Base-by-base conservation (phyloP, 495 filamentous ascomycete species). In the Tetracladium setigerum region DNA sequence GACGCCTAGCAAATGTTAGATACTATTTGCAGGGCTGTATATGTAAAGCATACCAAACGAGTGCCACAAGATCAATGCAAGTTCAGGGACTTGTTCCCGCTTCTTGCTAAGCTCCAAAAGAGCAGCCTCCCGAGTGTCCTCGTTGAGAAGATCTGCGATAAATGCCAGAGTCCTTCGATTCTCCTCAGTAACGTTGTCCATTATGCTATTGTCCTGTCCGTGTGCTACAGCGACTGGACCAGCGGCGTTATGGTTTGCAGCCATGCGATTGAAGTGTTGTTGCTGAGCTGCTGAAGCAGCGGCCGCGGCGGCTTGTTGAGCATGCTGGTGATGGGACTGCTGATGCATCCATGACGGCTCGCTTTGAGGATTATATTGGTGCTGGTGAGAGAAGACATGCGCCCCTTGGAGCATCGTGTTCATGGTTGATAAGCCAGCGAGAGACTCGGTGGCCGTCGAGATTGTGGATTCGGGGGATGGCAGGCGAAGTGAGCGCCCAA, bases 21-120 rank as follows among this genome's bases (percentile, higher is more conserved):
- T 16, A 53, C 55, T 41, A 38, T 38, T 65, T 44, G 55, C 50
- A 49, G 11, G 5, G 1, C 12, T n/a, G 7, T 17, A 18, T 15
- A 5, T 43, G 17, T 12, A 9, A 44, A 46, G 57, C 84, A 53
- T 80, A 96, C 91, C 92, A 62, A 96, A 96, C 2, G 92, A 96
- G 65, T 99, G 91, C 92, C 92, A 99, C 44, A 99, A 78, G 40
- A 99, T 95, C 53, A 99, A 68, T 27, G 92, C 92, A 49, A 99
- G 71, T 65, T 99, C 92, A 13, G 92, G 89, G 13, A 99, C 94
- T 64, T 97, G 94, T 63, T 99, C 92, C 36, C 92, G 73, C 73
- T 99, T 99, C 74, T 99, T 99, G 71, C 91, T 96, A 36, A 99
- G 73, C 65, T 99, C 92, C 62, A 99, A 79, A 14, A 99, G 74